phyloP scores from a whole-genome alignment of 2,329 filamentous ascomycete species.

The Stagonosporopsis vannaccii region DNA sequence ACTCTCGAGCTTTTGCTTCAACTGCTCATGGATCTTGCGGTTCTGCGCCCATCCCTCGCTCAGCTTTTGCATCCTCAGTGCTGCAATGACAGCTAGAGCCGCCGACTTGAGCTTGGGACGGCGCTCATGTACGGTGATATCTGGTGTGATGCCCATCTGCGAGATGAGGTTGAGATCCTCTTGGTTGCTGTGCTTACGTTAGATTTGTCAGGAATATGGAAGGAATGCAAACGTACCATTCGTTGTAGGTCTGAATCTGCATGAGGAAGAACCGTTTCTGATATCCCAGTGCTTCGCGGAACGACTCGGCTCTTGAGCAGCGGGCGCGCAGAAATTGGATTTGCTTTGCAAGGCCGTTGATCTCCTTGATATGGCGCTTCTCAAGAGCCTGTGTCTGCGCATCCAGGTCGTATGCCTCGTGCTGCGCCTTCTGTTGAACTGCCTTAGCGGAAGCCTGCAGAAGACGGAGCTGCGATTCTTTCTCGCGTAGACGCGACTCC shows the following conservation, averaged over 20 bases:
- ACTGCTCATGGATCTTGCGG: conserved; percentile 56
- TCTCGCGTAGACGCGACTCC: conserved; percentile 35
- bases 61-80: conserved; percentile 59
- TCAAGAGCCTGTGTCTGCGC: conserved; percentile 69
- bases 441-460: conserved; percentile 41
- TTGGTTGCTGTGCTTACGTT: conserved; percentile 74
- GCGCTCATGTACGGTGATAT: conserved; percentile 54
- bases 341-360: conserved; percentile 84
- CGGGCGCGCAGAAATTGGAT: conserved; percentile 89
- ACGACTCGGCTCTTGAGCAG: conserved; percentile 78
- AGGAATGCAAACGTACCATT: conserved; percentile 73
- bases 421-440: conserved; percentile 37
- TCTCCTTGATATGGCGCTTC: conserved; percentile 74
- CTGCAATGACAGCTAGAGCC: conserved; percentile 58
- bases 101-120: conserved; percentile 58
- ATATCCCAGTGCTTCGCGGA: conserved; percentile 81
- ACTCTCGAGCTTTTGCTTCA: conserved; percentile 56
- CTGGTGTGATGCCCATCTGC: conserved; percentile 75
- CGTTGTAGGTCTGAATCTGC: conserved; percentile 82
- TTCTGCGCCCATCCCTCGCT: conserved; percentile 59
- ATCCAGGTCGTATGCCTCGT: conserved; percentile 41
- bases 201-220: conserved; percentile 11
- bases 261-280: conserved; percentile 85
- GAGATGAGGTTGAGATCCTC: conserved; percentile 86
- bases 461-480: conserved; percentile 35